These are phyloP conservation scores for Dactylellina parvicollis DNA, from an alignment of 2,329 filamentous ascomycete genomes.

Conservation along the genomic window DNA sequence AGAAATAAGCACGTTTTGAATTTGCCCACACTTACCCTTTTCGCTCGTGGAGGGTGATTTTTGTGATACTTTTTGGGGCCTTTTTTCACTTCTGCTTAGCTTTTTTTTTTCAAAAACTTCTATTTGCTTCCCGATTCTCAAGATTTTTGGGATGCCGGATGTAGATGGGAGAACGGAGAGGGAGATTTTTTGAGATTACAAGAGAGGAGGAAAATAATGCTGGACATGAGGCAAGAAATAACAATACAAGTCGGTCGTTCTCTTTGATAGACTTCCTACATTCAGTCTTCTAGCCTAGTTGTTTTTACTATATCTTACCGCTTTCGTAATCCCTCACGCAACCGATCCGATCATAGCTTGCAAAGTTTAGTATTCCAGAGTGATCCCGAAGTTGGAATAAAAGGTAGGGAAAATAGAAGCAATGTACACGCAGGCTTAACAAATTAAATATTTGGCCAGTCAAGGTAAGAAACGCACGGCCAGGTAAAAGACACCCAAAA, in stretches of 20 bases:
- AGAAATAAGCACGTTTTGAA: conserved; percentile 73
- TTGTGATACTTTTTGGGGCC: not conserved
- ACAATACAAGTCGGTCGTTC: conserved; percentile 24
- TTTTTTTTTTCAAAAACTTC: conserved; percentile 7
- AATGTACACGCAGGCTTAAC: not conserved
- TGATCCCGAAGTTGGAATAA: too few relatives aligned
- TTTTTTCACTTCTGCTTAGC: not conserved
- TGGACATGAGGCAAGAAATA: conserved; percentile 43
- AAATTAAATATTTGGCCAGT: too few relatives aligned
- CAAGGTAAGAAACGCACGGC: too few relatives aligned
- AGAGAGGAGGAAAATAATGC: conserved; percentile 22
- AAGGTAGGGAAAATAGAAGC: not conserved
- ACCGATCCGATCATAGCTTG: too few relatives aligned
- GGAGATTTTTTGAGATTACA: conserved; percentile 1
- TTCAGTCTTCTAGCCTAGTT: not conserved
- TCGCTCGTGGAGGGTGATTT: too few relatives aligned
- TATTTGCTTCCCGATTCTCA: not conserved
- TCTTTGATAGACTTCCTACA: not conserved
- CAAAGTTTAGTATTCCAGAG: too few relatives aligned
- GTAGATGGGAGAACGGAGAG: not conserved
- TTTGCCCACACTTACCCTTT: too few relatives aligned
- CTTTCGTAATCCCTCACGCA: not conserved
- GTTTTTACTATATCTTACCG: not conserved
- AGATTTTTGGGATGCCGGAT: not conserved
- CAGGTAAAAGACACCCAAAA: too few relatives aligned